Evolutionary conservation across 306 rosid genomes (phyloP).

Genomic region (Quercus bicolor): DNA sequence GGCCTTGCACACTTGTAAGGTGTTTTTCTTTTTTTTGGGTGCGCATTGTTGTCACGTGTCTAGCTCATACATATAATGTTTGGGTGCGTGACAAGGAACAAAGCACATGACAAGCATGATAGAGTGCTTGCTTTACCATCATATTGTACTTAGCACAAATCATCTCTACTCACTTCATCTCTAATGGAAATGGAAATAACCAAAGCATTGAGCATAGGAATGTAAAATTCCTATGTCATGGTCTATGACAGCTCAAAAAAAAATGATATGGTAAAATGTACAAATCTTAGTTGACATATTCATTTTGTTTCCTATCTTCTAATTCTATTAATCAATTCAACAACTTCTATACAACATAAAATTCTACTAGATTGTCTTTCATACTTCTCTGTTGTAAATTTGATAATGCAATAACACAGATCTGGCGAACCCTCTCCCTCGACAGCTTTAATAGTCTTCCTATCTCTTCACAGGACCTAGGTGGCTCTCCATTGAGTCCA

Average conservation of each 20-base stretch:
- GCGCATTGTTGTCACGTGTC: rapidly evolving
- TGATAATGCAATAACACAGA: conserved; percentile 45
- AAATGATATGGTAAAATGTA: neutral
- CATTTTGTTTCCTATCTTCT: neutral
- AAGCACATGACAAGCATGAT: too few species aligned
- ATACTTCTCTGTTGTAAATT: conserved; percentile 37
- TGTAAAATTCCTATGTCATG: neutral
- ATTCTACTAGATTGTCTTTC: conserved; percentile 39
- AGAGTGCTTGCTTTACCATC: too few species aligned
- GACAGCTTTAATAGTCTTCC: conserved; percentile 60
- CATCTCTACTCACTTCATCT: too few species aligned
- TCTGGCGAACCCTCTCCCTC: conserved; percentile 66
- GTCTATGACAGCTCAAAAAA: neutral
- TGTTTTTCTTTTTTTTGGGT: too few species aligned
- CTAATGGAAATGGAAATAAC: too few species aligned
- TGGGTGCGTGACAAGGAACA: too few species aligned
- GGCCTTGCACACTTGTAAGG: too few species aligned
- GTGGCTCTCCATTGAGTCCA: conserved; percentile 58
- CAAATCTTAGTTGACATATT: neutral
- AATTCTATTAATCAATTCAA: neutral
- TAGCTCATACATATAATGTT: too few species aligned
- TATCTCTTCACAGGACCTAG: conserved; percentile 62
- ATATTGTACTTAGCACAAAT: too few species aligned
- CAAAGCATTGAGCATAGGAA: neutral
- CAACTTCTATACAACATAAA: conserved; percentile 35